Conservation (phyloP, 225 moss, liverwort and hornwort species). For the Antitrichia curtipendula region DNA sequence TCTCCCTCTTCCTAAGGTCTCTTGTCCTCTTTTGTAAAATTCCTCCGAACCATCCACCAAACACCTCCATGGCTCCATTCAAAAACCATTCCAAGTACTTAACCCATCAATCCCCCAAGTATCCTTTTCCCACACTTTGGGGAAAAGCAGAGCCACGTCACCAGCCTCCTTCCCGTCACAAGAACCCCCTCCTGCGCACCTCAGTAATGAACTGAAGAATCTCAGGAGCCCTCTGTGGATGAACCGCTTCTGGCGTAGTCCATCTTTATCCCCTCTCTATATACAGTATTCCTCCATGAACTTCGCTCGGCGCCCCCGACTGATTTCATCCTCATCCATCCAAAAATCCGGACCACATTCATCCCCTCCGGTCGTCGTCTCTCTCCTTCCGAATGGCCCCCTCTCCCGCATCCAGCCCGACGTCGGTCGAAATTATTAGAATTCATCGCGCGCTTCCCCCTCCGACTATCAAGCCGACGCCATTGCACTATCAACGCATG, state of each 20-base stretch:
- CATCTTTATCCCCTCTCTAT: neutral
- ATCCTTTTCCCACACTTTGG: neutral
- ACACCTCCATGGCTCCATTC: neutral
- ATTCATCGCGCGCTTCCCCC: neutral
- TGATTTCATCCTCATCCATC: neutral
- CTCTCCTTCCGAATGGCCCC: no score
- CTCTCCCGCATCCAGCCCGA: neutral
- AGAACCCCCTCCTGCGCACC: neutral
- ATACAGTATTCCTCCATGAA: neutral
- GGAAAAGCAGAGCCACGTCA: no score
- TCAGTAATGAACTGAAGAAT: neutral
- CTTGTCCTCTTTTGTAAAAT: neutral
- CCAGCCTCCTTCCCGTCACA: neutral
- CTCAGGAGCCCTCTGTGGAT: neutral
- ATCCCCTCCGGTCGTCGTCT: neutral
- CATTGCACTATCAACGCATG: neutral
- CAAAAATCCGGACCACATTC: neutral
- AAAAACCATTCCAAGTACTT: neutral
- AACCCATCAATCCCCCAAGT: neutral
- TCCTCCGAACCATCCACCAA: neutral
- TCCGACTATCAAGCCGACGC: conserved; percentile 12
- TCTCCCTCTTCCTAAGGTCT: neutral
- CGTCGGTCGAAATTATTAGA: neutral
- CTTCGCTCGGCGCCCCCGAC: neutral
- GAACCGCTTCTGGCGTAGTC: neutral